Conservation (phyloP, 192 early-diverging fungal genomes). For the Coemansia sp. region DNA sequence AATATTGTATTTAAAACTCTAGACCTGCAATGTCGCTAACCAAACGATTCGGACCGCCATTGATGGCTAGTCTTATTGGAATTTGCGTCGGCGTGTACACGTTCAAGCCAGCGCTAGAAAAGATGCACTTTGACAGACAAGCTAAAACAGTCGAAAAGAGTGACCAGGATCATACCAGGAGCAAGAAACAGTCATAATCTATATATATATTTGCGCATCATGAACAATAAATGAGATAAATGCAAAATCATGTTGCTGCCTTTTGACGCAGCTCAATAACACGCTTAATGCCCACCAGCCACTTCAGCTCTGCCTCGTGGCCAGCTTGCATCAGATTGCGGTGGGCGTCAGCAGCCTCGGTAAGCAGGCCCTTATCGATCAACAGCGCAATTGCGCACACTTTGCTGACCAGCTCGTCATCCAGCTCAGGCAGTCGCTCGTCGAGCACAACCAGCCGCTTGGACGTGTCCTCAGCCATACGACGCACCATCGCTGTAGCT, state of each 20-base stretch:
- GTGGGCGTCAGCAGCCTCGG: constrained; percentile 20
- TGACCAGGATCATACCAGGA: background rate
- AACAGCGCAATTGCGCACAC: constrained; percentile 23
- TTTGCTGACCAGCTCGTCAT: constrained; percentile 6
- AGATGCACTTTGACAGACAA: constrained; percentile 7
- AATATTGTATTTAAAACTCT: background rate
- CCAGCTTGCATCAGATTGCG: constrained; percentile 32
- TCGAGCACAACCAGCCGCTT: constrained; percentile 27
- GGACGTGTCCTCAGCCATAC: constrained; percentile 32
- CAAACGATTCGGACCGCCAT: constrained; percentile 24
- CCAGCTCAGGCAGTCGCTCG: constrained; percentile 23
- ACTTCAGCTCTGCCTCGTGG: constrained; percentile 35
- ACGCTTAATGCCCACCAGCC: constrained; percentile 52
- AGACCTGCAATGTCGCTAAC: constrained; percentile 8
- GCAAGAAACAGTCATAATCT: background rate
- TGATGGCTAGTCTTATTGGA: constrained; percentile 22
- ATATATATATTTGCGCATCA: background rate
- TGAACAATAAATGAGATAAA: constrained; percentile 1
- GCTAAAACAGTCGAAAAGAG: constrained; percentile 10
- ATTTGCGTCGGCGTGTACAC: constrained; percentile 30
- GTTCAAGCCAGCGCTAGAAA: constrained; percentile 19
- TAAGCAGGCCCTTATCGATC: constrained; percentile 11
- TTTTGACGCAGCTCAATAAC: constrained; percentile 38
- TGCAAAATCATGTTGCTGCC: background rate
- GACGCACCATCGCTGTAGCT: constrained; percentile 14